Evolutionary conservation across 306 rosid species (phyloP).

Genomic region (Abrus pulchellus): DNA sequence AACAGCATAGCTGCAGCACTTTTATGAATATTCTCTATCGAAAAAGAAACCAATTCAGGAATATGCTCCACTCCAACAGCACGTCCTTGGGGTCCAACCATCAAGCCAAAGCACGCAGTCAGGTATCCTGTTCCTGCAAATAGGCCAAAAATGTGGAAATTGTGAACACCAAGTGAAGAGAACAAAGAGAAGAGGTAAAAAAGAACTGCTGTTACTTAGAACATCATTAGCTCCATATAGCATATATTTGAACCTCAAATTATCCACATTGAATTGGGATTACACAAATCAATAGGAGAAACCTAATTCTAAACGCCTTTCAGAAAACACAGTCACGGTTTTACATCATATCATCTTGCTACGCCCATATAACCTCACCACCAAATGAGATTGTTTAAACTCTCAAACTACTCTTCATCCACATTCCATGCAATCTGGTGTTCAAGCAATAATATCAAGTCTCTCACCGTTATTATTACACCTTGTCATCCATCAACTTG

Average conservation of each 20-base stretch:
- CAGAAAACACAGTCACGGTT: background rate
- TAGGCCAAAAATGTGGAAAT: background rate
- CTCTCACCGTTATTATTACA: background rate
- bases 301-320: constrained; percentile 4
- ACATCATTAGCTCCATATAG: background rate
- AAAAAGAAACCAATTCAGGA: constrained; percentile 85
- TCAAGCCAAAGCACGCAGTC: constrained; percentile 93
- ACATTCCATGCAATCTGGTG: background rate
- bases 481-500: background rate
- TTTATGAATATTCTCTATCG: constrained; percentile 77
- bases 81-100: constrained; percentile 93
- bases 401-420: background rate
- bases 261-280: constrained; percentile 2
- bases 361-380: background rate
- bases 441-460: background rate
- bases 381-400: background rate
- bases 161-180: constrained; percentile 2
- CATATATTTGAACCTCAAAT: constrained; percentile 31
- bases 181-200: background rate
- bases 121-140: constrained; percentile 91
- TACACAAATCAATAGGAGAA: background rate
- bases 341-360: constrained; percentile 30
- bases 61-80: constrained; percentile 95
- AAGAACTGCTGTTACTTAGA: background rate
- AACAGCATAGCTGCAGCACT: constrained; percentile 83